Percentiles rank a stretch among this genome's conserved stretches.
Conservation (phyloP, 179 eudicot species). For the Nepenthes alata region DNA sequence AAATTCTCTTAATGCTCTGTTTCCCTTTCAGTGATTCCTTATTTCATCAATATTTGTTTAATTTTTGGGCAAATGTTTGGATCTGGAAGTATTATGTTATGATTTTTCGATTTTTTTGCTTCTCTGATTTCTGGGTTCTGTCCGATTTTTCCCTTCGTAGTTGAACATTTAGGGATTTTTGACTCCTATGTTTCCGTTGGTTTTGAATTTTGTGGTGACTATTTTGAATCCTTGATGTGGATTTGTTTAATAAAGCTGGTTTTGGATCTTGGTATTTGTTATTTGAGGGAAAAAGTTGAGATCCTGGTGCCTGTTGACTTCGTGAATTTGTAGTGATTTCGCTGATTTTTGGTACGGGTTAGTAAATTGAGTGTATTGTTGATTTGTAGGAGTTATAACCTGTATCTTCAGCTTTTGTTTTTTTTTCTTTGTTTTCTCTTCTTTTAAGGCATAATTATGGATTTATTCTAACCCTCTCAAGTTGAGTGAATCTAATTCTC, state of each 20-base stretch:
- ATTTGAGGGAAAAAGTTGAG: background rate
- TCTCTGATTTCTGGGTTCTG: too few relatives aligned
- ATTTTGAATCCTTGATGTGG: background rate
- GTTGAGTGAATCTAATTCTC: too few relatives aligned
- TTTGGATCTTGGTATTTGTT: background rate
- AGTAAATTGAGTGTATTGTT: too few relatives aligned
- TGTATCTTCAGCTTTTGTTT: too few relatives aligned
- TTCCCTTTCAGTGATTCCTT: background rate
- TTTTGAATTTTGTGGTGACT: background rate
- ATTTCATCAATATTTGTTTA: background rate
- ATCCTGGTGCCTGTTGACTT: conserved; percentile 1
- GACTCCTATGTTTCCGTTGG: background rate
- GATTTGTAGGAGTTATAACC: too few relatives aligned
- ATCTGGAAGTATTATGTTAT: background rate
- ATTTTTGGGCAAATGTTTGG: background rate
- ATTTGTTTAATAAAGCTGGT: background rate
- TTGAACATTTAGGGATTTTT: background rate
- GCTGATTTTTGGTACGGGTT: too few relatives aligned
- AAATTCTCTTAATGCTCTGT: conserved; percentile 10
- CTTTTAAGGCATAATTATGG: too few relatives aligned
- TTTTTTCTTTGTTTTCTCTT: too few relatives aligned
- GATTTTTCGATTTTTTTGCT: too few relatives aligned
- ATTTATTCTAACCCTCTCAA: too few relatives aligned
- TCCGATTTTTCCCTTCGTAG: too few relatives aligned
- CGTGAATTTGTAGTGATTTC: background rate